Percentiles rank a stretch among this genome's conserved stretches.
phyloP scores from a whole-genome alignment of 768 basidiomycete genomes.

The Gymnopilus junonius region DNA sequence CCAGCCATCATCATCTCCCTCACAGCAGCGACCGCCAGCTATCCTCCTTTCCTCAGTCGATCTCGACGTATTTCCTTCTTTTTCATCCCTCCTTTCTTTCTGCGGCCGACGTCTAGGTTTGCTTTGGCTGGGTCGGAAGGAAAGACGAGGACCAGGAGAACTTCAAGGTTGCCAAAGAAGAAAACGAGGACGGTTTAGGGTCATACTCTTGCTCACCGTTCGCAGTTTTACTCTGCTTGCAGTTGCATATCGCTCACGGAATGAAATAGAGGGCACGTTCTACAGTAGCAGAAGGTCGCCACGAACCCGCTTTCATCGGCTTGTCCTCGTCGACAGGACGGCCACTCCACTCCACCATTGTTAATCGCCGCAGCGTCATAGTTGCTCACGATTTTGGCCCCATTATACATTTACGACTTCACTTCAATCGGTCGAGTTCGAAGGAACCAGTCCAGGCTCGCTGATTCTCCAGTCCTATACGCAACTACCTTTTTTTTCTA shows the following conservation, averaged over 20 bases:
- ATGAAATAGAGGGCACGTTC: not conserved
- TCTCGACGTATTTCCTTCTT: not conserved
- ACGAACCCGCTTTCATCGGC: not conserved
- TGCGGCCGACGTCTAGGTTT: not conserved
- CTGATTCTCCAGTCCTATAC: not conserved
- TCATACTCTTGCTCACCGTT: not conserved
- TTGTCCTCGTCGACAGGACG: not conserved
- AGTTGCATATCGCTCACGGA: not conserved
- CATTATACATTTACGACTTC: not conserved
- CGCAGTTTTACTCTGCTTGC: not conserved
- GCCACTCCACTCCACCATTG: not conserved
- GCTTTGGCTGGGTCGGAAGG: not conserved
- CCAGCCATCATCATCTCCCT: conserved; percentile 12
- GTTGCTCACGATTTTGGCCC: not conserved
- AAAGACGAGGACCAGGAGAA: not conserved
- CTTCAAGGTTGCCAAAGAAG: not conserved
- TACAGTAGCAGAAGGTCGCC: not conserved
- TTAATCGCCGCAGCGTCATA: too few species aligned
- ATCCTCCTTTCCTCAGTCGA: not conserved
- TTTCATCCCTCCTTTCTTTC: not conserved
- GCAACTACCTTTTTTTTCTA: conserved; percentile 1
- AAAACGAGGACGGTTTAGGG: not conserved
- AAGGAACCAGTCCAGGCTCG: conserved; percentile 4
- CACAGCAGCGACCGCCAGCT: conserved; percentile 6
- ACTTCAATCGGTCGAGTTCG: not conserved